Evolutionary conservation across 257 asterid species (phyloP), one percentile per base, ranked within the genome.

Genomic region (Rauvolfia tetraphylla): DNA sequence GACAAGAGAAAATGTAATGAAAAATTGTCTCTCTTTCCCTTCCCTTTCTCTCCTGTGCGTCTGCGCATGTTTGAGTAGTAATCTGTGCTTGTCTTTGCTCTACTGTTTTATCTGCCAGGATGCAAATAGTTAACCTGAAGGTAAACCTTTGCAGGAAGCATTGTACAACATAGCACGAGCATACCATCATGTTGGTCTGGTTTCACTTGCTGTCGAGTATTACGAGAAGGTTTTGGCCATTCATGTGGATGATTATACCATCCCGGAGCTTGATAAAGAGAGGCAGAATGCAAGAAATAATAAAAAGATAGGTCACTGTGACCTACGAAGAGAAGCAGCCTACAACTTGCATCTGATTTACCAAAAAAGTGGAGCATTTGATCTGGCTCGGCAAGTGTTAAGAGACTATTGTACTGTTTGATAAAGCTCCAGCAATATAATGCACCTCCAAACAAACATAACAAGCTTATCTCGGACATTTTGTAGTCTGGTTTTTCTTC

Each of bases 321-420:
- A 69, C 49, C 62, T 78, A 27, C 73, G 77, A 5, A 72, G 78
- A 63, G 82, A 78, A 78, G 82, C 82, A 59, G 73, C 82, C 56
- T 79, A 67, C 78, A 79, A 73, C 42, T 71, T 79, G 68, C 79
- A 74, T 67, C 34, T 73, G 56, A 79, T 79, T 46, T 73, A 79
- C 44, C 68, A 51, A 62, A 48, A 68, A 25, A 79, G 82, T 73
- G 82, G 82, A 34, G 82, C 82, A 39, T 74, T 63, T 58, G 82
- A 56, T 69, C 75, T 74, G 10, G 79, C 82, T 38, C 48, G 72
- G 46, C 79, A 73, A 56, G 62, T 79, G 23, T 56, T 79, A 65
- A 33, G 25, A 17, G 82, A 73, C 38, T 42, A 79, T 38, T 74
- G 71, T 75, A 44, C 81, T 48, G 63, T 67, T 22, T 59, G 67